Base-by-base conservation (phyloP, 2,329 filamentous ascomycete species). In the Acarospora socialis region DNA sequence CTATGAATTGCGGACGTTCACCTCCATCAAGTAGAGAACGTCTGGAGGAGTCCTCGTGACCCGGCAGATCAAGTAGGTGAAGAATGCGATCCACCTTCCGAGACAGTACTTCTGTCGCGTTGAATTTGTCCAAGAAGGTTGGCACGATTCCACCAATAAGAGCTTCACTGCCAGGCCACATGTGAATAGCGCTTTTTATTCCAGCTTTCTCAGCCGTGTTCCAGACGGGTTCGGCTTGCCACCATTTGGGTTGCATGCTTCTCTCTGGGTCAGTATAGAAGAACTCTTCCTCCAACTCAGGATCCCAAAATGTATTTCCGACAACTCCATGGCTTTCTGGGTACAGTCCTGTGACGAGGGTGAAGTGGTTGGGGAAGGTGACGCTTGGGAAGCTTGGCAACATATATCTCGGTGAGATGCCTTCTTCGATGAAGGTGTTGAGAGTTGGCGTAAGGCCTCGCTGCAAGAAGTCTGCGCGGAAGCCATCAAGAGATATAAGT, bases 151-250 rank as follows among this genome's bases (percentile, higher is more conserved):
- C 63, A 8, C 73, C 65, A 38, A 92, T 79, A 51, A 83, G 77
- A 4, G 86, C 86, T 57, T 98, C 90, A 25, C 81, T 92, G 2
- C 90, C 90, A 2, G 90, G 90, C 90, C 90, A 98, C 90, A 98
- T 98, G 53, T 98, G 90, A 16, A 98, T 74, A 1, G 83, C 90
- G 18, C 77, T 74, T 35, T 72, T 70, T 19, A 92, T 64, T 4
- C 79, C 79, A 44, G 83, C 78, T 35, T 70, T 72, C 59, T 95
- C 90, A 4, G 87, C 87, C 1, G 87, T 92, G 16, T 79, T 77
- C 90, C 90, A 98, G 18, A 98, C 65, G 0, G 90, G 90, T 52
- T 95, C 84, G 3, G 84, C 41, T 23, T 70, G 75, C 87, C 90
- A 98, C 87, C 90, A 98, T 51, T 87, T 82, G 1, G 81, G 64